Evolutionary conservation across 2,329 filamentous ascomycete species (phyloP).

Genomic region (Penicillium sp.): DNA sequence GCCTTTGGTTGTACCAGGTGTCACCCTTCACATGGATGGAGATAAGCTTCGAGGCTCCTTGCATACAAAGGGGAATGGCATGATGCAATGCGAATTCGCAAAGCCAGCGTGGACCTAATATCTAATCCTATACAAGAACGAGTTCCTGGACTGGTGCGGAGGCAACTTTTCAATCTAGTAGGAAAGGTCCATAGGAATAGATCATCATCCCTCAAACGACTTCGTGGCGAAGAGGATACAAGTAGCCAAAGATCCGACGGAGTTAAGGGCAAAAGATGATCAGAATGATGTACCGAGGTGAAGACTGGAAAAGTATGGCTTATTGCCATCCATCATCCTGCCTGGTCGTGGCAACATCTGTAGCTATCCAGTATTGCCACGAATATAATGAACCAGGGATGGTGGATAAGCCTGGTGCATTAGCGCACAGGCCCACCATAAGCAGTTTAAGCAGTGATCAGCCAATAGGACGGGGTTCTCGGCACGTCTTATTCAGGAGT

Average conservation of each 20-base stretch:
- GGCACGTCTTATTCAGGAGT: not conserved
- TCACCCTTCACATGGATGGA: too few species aligned
- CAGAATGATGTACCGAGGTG: too few species aligned
- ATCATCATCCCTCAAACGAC: not conserved
- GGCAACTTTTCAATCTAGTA: too few species aligned
- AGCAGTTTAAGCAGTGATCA: not conserved
- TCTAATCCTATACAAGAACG: too few species aligned
- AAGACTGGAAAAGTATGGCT: too few species aligned
- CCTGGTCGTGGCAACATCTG: not conserved
- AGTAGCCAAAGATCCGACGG: too few species aligned
- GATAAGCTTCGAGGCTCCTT: not conserved
- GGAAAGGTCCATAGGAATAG: too few species aligned
- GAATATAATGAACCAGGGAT: not conserved
- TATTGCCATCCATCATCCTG: too few species aligned
- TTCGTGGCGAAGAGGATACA: too few species aligned
- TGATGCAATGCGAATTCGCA: not conserved
- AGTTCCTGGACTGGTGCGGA: too few species aligned
- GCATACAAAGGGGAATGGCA: not conserved
- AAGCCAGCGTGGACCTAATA: too few species aligned
- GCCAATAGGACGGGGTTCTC: not conserved
- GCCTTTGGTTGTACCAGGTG: not conserved
- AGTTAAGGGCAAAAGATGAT: too few species aligned
- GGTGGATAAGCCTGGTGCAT: conserved; percentile 4
- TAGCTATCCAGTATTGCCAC: not conserved
- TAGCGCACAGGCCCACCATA: not conserved